phyloP scores from a whole-genome alignment of 2,329 filamentous ascomycete genomes.

The Arthroderma uncinatum region DNA sequence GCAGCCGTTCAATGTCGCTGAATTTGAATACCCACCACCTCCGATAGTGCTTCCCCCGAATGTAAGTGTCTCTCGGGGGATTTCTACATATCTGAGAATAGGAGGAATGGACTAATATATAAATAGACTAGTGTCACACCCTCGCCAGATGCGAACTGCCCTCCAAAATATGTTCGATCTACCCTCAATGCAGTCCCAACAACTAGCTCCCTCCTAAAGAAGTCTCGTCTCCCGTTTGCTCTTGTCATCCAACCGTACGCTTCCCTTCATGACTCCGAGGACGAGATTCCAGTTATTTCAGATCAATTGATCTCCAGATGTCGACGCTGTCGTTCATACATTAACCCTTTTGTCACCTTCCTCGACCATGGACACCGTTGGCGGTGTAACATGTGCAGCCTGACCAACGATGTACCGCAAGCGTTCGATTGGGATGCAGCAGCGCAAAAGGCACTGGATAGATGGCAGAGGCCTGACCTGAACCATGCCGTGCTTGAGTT shows the following conservation, averaged over 20 bases:
- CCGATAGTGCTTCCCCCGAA: constrained; percentile 84
- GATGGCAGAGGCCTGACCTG: constrained; percentile 83
- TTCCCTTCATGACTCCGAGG: constrained; percentile 83
- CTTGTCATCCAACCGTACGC: constrained; percentile 94
- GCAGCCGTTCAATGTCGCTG: constrained; percentile 86
- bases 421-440: constrained; percentile 97
- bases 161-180: constrained; percentile 86
- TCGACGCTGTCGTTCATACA: constrained; percentile 89
- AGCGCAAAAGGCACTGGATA: constrained; percentile 78
- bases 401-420: constrained; percentile 98
- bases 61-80: constrained; percentile 47
- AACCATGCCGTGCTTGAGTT: constrained; percentile 98
- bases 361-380: constrained; percentile 93
- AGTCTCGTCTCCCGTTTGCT: constrained; percentile 89
- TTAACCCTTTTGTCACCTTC: constrained; percentile 95
- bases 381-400: constrained; percentile 99
- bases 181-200: constrained; percentile 91
- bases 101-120: neutral
- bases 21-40: constrained; percentile 83
- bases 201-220: constrained; percentile 85
- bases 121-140: constrained; percentile 74
- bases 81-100: neutral
- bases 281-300: constrained; percentile 79
- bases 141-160: constrained; percentile 82
- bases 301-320: constrained; percentile 97